These are phyloP conservation scores for Botrytis fabae DNA, from an alignment of 2,329 filamentous ascomycete genomes.

Conservation along the genomic window DNA sequence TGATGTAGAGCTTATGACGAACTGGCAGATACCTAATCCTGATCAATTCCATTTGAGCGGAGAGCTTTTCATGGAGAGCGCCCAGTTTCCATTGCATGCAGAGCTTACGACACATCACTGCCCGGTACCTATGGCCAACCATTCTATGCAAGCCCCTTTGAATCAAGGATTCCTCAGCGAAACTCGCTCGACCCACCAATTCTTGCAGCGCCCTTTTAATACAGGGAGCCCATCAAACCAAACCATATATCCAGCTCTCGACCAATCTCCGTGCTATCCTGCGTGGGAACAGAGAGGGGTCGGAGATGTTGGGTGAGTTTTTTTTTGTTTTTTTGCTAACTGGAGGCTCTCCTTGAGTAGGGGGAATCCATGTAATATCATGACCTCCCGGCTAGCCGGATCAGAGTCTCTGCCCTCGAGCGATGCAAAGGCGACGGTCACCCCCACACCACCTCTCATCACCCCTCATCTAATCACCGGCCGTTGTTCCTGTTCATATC, in stretches of 20 bases:
- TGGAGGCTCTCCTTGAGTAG: too few species aligned
- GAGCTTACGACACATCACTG: background rate
- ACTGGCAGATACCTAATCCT: background rate
- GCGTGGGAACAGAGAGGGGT: background rate
- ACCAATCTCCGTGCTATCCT: background rate
- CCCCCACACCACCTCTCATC: background rate
- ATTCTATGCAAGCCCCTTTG: background rate
- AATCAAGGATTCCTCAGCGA: too few species aligned
- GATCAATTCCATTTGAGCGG: background rate
- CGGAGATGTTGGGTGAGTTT: background rate
- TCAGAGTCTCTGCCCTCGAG: background rate
- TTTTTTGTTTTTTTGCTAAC: too few species aligned
- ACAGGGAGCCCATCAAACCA: background rate
- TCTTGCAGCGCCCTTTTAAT: background rate
- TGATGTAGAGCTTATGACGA: background rate
- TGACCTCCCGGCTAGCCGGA: too few species aligned
- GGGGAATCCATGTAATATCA: too few species aligned
- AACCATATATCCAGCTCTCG: background rate
- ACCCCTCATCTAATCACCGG: background rate
- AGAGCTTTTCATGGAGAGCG: background rate
- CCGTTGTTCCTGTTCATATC: slow-evolving; percentile 1
- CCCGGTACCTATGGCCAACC: too few species aligned
- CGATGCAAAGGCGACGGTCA: background rate
- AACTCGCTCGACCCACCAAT: background rate
- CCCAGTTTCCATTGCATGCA: background rate